Conservation (phyloP, 768 basidiomycete genomes). For the Mycena olivaceomarginata region DNA sequence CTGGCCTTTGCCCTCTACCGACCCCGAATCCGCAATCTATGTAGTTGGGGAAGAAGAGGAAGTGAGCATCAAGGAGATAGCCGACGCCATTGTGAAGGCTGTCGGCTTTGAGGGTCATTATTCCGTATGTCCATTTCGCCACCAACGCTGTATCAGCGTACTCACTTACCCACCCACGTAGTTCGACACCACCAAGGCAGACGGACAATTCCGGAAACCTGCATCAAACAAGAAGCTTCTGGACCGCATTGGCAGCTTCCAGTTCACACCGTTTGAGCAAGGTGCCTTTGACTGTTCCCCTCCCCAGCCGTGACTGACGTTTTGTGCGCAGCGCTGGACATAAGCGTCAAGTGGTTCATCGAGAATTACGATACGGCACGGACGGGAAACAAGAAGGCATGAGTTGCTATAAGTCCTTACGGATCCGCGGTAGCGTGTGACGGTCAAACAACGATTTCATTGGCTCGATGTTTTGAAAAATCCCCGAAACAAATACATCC, state of each 20-base stretch:
- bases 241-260: conserved; percentile 84
- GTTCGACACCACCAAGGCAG: conserved; percentile 91
- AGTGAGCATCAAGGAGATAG: conserved; percentile 93
- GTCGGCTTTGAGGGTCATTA: conserved; percentile 89
- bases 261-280: conserved; percentile 94
- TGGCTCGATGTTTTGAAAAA: too few relatives aligned
- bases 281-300: conserved; percentile 65
- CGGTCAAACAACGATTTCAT: too few relatives aligned
- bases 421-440: neutral
- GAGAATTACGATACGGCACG: conserved; percentile 83
- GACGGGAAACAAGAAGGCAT: conserved; percentile 47
- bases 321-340: conserved; percentile 76
- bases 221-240: conserved; percentile 94
- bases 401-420: neutral
- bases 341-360: conserved; percentile 92
- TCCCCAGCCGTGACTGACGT: neutral
- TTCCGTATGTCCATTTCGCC: conserved; percentile 66
- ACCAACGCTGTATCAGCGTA: conserved; percentile 10
- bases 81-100: conserved; percentile 92
- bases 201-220: conserved; percentile 97
- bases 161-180: conserved; percentile 49
- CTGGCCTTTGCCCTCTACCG: neutral
- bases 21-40: neutral
- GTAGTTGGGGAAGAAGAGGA: conserved; percentile 96
- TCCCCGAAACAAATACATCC: too few relatives aligned